Evolutionary conservation across 352 stramenopile genomes (phyloP), one percentile per base, ranked within the genome.

Genomic region (Phytopythium ostracodes): DNA sequence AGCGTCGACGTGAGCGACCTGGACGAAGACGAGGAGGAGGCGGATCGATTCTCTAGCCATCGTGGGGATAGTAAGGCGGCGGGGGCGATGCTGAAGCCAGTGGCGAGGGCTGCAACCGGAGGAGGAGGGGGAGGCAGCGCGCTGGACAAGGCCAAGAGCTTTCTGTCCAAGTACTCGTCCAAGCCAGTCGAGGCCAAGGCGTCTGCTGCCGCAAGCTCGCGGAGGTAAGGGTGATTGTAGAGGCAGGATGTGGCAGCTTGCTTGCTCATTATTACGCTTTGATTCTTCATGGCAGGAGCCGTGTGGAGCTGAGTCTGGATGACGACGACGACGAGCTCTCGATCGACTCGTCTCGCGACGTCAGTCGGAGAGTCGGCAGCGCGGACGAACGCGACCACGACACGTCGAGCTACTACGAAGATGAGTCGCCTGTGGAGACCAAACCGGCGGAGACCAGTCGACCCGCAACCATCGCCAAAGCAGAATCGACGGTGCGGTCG

Each of bases 121-220:
- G 65, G 22, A 22, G 14, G 35, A 20, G 67, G 58, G n/a, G n/a
- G n/a, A 29, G 49, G 61, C 20, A 86, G 59, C 60, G 81, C 76
- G 24, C 61, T 91, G 22, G 81, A 91, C 64, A 89, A 84, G 56
- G 79, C 79, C 27, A 89, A 88, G 70, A 87, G 60, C 33, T 88
- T 89, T 58, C 63, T 91, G 40, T 88, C 81, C 24, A 91, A 86
- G 64, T 91, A 91, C 66, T 86, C 81, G 40, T 68, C 58, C 56
- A 81, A 73, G 64, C 40, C 36, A 1, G 46, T 53, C 1, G 46
- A 68, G 8, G 62, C 61, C 3, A 70, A 69, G 24, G 35, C 47
- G n/a, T 31, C 43, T 15, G 43, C 43, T 18, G 43, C 42, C 33
- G 64, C 43, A 52, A 66, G 17, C 58, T 60, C 42, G 18, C 56